Evolutionary conservation across 1,284 basidiomycete genomes (phyloP).

Genomic region (Ceratobasidium sp.): DNA sequence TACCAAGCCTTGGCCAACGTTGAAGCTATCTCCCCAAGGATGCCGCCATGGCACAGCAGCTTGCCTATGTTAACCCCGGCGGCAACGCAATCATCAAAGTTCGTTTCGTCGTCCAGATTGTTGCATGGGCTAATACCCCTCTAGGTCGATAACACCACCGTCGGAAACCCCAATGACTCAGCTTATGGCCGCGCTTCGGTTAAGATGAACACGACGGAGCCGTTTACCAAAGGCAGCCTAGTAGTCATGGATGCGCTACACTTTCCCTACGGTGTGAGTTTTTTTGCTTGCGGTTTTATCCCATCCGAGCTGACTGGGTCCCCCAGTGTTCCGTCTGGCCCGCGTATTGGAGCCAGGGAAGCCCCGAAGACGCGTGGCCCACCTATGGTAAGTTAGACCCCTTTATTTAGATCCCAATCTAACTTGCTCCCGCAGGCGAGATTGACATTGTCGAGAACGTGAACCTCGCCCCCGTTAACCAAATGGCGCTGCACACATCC

Average conservation of each 20-base stretch:
- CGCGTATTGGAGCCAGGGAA: slow-evolving; percentile 42
- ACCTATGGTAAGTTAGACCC: slow-evolving; percentile 28
- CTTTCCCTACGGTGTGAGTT: slow-evolving; percentile 38
- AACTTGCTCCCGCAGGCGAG: slow-evolving; percentile 30
- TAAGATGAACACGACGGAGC: slow-evolving; percentile 36
- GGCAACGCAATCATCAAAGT: slow-evolving; percentile 39
- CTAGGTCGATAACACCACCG: slow-evolving; percentile 39
- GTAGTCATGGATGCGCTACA: slow-evolving; percentile 38
- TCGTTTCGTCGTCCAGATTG: not conserved
- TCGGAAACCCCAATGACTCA: slow-evolving; percentile 19
- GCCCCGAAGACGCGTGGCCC: slow-evolving; percentile 42
- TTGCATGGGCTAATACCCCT: not conserved
- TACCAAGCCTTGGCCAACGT: too few relatives aligned
- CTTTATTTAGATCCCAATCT: not conserved
- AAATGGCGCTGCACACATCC: slow-evolving; percentile 43
- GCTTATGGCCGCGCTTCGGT: slow-evolving; percentile 37
- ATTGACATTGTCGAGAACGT: slow-evolving; percentile 45
- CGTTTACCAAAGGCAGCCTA: slow-evolving; percentile 24
- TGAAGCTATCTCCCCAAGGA: slow-evolving; percentile 35
- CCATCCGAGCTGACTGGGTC: not conserved
- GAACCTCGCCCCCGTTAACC: slow-evolving; percentile 41
- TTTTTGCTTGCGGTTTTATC: not conserved
- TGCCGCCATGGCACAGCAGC: slow-evolving; percentile 26
- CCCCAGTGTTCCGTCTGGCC: slow-evolving; percentile 42
- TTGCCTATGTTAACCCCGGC: slow-evolving; percentile 34